Evolutionary conservation across 1,139 yeast genomes (phyloP).

Genomic region (Scheffersomyces lignicola): DNA sequence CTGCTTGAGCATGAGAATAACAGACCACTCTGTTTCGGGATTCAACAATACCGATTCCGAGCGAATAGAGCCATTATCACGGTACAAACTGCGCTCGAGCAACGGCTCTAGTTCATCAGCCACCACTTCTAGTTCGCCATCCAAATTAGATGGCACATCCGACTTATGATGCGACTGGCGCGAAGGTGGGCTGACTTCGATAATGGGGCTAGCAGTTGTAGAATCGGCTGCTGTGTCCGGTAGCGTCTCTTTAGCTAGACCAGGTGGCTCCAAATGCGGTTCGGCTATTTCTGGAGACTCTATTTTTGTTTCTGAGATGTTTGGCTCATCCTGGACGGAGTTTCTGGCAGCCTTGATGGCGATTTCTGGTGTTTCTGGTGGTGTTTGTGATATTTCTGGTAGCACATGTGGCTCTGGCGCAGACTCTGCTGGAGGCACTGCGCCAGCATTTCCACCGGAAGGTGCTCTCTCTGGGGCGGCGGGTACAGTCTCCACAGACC

Average conservation of each 20-base stretch:
- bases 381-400: too few relatives aligned
- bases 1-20: not conserved
- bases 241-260: not conserved
- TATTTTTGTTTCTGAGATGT: too few relatives aligned
- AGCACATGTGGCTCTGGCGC: too few relatives aligned
- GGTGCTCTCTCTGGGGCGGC: too few relatives aligned
- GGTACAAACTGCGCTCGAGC: not conserved
- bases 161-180: not conserved
- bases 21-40: constrained; percentile 2
- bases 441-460: too few relatives aligned
- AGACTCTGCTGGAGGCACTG: too few relatives aligned
- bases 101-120: constrained; percentile 1
- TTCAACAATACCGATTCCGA: not conserved
- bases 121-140: not conserved
- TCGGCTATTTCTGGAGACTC: too few relatives aligned
- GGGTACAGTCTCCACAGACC: too few relatives aligned
- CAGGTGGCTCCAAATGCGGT: too few relatives aligned
- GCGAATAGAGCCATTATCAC: not conserved
- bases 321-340: too few relatives aligned
- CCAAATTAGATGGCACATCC: not conserved
- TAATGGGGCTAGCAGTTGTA: not conserved
- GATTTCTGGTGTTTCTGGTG: too few relatives aligned
- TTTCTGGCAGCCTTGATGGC: too few relatives aligned
- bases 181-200: not conserved
- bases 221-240: not conserved